These are phyloP conservation scores for Trypanosoma congolense DNA, from an alignment of 208 protist species.

Conservation along the genomic window DNA sequence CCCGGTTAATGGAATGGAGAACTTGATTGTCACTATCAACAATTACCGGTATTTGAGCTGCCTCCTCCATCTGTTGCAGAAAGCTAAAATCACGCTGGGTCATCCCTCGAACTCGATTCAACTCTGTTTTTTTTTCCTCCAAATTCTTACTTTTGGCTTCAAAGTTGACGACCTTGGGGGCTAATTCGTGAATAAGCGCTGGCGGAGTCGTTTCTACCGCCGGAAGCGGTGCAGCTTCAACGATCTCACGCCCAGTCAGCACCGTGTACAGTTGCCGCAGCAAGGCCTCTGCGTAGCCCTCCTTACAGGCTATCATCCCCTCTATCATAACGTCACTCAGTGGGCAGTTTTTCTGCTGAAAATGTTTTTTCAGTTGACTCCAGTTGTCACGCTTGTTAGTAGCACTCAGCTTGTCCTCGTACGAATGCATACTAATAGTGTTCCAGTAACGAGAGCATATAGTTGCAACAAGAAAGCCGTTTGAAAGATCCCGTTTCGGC, in stretches of 20 bases:
- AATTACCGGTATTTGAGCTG: not conserved
- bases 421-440: conserved; percentile 88
- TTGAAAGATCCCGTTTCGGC: conserved; percentile 86
- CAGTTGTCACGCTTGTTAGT: conserved; percentile 88
- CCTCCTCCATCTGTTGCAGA: not conserved
- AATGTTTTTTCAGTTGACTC: conserved; percentile 63
- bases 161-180: not conserved
- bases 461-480: conserved; percentile 90
- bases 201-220: conserved; percentile 18
- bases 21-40: not conserved
- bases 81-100: not conserved
- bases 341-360: conserved; percentile 50
- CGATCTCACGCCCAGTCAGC: conserved; percentile 61
- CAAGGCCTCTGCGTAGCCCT: conserved; percentile 68
- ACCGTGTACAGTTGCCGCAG: conserved; percentile 74
- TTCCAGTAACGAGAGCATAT: conserved; percentile 92
- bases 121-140: not conserved
- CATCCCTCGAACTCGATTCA: conserved; percentile 2
- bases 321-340: conserved; percentile 72
- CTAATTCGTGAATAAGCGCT: conserved; percentile 13
- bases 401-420: conserved; percentile 68
- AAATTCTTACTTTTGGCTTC: conserved; percentile 1
- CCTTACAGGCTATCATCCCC: conserved; percentile 67
- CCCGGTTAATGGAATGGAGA: not conserved
- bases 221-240: conserved; percentile 36